Evolutionary conservation across 2,329 filamentous ascomycete genomes (phyloP).

Genomic region (Penicillium sclerotiorum): DNA sequence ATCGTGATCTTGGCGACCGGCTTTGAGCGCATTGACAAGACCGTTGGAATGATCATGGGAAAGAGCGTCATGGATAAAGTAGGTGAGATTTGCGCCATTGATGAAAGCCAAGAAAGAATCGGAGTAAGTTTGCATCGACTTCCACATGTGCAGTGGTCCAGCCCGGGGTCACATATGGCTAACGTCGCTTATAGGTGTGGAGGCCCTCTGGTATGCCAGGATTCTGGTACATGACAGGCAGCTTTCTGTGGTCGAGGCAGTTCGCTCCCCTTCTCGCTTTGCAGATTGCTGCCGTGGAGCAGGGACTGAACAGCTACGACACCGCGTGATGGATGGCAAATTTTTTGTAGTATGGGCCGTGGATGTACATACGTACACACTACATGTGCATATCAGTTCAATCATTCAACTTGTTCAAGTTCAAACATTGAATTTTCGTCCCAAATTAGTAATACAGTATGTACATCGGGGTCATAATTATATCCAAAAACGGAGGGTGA

Average conservation of each 20-base stretch:
- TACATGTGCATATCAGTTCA: no score
- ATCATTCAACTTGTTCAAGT: no score
- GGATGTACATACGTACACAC: no score
- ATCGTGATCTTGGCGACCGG: conserved; percentile 7
- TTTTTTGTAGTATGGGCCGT: no score
- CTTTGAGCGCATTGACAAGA: neutral
- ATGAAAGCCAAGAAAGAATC: conserved; percentile 7
- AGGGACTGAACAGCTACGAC: conserved; percentile 1
- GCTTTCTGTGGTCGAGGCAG: conserved; percentile 9
- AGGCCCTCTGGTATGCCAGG: conserved; percentile 8
- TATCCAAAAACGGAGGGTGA: no score
- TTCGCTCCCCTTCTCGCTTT: conserved; percentile 9
- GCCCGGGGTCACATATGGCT: neutral
- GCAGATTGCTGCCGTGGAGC: conserved; percentile 10
- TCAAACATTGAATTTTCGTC: no score
- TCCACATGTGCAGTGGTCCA: neutral
- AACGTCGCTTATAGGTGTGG: conserved; percentile 3
- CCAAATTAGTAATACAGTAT: no score
- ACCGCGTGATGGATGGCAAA: no score
- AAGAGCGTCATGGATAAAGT: conserved; percentile 3
- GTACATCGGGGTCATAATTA: no score
- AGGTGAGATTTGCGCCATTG: neutral
- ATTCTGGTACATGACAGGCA: conserved; percentile 11
- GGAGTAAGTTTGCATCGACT: conserved; percentile 6
- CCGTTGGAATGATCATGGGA: conserved; percentile 1